phyloP scores from a whole-genome alignment of 169 alveolate genomes.

The Neospora caninum region DNA sequence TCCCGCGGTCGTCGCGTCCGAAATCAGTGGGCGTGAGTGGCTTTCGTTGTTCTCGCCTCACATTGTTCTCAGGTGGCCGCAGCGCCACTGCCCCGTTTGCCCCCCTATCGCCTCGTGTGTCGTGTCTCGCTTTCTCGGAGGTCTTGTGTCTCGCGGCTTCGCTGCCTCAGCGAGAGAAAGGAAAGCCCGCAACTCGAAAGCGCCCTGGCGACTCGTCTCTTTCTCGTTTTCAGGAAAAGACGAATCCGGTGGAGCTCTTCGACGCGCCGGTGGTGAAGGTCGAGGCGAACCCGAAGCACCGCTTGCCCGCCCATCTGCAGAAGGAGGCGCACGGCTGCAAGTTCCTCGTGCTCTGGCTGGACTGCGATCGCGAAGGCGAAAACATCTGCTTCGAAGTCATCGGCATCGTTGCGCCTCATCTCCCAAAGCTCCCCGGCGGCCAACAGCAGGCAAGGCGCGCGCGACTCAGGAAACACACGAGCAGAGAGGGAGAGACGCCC shows the following conservation, averaged over 20 bases:
- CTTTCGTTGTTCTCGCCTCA: too few relatives aligned
- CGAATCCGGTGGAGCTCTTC: slow-evolving; percentile 94
- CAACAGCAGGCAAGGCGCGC: slow-evolving; percentile 70
- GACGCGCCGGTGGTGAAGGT: slow-evolving; percentile 93
- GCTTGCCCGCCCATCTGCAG: slow-evolving; percentile 88
- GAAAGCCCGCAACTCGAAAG: too few relatives aligned
- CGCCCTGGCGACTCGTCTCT: too few relatives aligned
- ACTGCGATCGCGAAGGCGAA: slow-evolving; percentile 99
- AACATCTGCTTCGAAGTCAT: slow-evolving; percentile 98
- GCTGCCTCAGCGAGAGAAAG: too few relatives aligned
- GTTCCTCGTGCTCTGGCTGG: slow-evolving; percentile 97
- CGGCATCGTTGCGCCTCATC: slow-evolving; percentile 68
- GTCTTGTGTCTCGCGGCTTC: too few relatives aligned
- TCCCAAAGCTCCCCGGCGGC: slow-evolving; percentile 48
- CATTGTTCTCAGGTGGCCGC: too few relatives aligned
- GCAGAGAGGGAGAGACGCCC: neutral
- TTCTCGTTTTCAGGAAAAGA: slow-evolving; percentile 83
- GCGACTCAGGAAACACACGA: neutral
- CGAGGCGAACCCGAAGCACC: slow-evolving; percentile 82
- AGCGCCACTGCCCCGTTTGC: too few relatives aligned
- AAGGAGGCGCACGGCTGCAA: slow-evolving; percentile 89
- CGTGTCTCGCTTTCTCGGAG: too few relatives aligned
- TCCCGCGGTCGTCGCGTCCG: neutral
- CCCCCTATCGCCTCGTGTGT: too few relatives aligned
- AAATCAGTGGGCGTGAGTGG: too few relatives aligned